A percentile compares a stretch with the other conserved stretches of the same genome.
These are phyloP conservation scores for Harringtonia lauricola DNA, from an alignment of 2,329 filamentous ascomycete genomes.

Conservation along the genomic window DNA sequence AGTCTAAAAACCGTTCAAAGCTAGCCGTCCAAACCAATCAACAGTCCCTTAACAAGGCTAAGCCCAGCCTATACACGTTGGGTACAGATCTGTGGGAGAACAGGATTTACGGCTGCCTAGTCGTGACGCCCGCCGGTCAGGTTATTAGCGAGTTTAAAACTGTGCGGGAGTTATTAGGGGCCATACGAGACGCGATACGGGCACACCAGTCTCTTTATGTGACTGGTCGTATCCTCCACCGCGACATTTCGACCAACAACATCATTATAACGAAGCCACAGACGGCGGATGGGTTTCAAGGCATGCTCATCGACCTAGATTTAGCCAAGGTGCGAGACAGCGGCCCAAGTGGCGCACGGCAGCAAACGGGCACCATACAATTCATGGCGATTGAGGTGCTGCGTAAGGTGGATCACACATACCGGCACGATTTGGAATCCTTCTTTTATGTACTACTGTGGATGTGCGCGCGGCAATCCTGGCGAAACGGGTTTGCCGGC, in stretches of 20 bases:
- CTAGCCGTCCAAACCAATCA: background rate
- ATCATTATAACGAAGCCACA: constrained; percentile 21
- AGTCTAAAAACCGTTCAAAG: no score
- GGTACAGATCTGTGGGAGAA: constrained; percentile 12
- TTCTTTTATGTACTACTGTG: no score
- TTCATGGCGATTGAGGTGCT: constrained; percentile 25
- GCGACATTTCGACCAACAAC: constrained; percentile 25
- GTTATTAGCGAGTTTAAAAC: constrained; percentile 17
- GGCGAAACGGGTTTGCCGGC: background rate
- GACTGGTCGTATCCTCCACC: constrained; percentile 22
- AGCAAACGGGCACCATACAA: constrained; percentile 19
- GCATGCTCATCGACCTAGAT: constrained; percentile 24
- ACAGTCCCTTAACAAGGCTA: background rate
- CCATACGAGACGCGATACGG: constrained; percentile 22
- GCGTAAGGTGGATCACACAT: constrained; percentile 17
- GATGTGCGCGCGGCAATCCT: constrained; percentile 3
- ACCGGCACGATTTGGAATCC: constrained; percentile 13
- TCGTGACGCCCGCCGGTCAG: constrained; percentile 18
- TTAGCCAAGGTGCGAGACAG: constrained; percentile 17
- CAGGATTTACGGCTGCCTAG: constrained; percentile 18
- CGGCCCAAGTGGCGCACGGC: constrained; percentile 13
- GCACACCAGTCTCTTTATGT: constrained; percentile 22
- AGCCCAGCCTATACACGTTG: background rate
- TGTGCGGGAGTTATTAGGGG: constrained; percentile 21
- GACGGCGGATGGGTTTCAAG: constrained; percentile 13